Conservation (phyloP, 352 stramenopile genomes). For the Globisporangium apiculatum region DNA sequence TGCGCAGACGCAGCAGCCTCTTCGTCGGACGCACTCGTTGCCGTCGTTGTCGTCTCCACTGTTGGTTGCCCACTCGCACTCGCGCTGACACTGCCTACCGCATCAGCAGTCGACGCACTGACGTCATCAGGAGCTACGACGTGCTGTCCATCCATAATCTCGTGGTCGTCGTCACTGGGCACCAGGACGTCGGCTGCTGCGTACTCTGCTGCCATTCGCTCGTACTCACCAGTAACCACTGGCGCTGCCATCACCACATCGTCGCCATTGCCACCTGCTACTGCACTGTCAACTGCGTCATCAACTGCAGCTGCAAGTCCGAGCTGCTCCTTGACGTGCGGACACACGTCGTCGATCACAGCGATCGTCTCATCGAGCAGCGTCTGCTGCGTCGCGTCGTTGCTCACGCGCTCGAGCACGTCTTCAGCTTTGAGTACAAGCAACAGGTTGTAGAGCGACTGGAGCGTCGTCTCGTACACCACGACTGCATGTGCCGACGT, state of each 20-base stretch:
- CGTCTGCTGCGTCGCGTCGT: slow-evolving; percentile 32
- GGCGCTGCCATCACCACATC: too few relatives aligned
- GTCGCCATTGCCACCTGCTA: too few relatives aligned
- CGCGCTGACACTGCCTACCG: neutral
- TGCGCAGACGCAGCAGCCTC: neutral
- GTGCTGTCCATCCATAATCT: neutral
- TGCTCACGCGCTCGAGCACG: slow-evolving; percentile 49
- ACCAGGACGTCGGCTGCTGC: neutral
- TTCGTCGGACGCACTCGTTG: neutral
- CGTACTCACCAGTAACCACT: too few relatives aligned
- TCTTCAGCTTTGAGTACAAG: slow-evolving; percentile 77
- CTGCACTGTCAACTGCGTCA: neutral
- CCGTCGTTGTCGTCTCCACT: neutral
- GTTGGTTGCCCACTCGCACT: neutral
- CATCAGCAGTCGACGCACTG: neutral
- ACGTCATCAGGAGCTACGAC: neutral
- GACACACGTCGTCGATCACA: slow-evolving; percentile 67
- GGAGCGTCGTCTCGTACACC: slow-evolving; percentile 81
- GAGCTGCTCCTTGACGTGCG: slow-evolving; percentile 71
- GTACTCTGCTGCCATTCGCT: neutral
- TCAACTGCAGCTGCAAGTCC: slow-evolving; percentile 18
- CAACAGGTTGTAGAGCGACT: slow-evolving; percentile 83
- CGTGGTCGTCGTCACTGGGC: too few relatives aligned
- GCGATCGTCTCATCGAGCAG: slow-evolving; percentile 64
- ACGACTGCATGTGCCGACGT: slow-evolving; percentile 36